Conservation (phyloP, 1,139 yeast genomes). For the Pichia sp. region DNA sequence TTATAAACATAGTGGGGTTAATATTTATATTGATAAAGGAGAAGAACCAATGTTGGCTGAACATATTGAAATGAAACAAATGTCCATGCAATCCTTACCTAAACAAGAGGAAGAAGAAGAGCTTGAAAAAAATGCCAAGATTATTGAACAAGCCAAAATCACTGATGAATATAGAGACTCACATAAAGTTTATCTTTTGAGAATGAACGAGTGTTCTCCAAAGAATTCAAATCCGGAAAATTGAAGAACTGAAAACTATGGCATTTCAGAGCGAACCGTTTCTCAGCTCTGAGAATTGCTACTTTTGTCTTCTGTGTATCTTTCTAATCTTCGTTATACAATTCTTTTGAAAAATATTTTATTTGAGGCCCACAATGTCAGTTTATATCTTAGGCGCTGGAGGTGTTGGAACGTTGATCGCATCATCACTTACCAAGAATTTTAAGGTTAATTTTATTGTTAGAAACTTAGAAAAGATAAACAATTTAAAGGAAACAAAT, state of each 20-base stretch:
- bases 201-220: not conserved
- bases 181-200: constrained; percentile 1
- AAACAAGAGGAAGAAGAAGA: not conserved
- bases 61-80: not conserved
- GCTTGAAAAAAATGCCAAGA: too few relatives aligned
- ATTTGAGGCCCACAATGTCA: constrained; percentile 8
- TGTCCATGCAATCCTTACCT: not conserved
- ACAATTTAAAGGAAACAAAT: constrained; percentile 15
- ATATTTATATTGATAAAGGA: constrained; percentile 16
- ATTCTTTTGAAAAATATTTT: not conserved
- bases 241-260: not conserved
- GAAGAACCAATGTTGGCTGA: constrained; percentile 6
- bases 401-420: constrained; percentile 27
- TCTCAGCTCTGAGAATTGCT: not conserved
- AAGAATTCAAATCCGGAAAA: not conserved
- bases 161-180: not conserved
- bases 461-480: constrained; percentile 22
- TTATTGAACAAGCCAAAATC: not conserved
- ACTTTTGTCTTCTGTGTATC: not conserved
- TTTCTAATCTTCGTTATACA: not conserved
- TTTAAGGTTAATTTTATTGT: constrained; percentile 24
- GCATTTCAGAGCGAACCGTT: too few relatives aligned
- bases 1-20: constrained; percentile 23
- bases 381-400: constrained; percentile 30
- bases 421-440: constrained; percentile 19